Base-by-base conservation (phyloP, 768 basidiomycete species). In the Termitomyces sp. region DNA sequence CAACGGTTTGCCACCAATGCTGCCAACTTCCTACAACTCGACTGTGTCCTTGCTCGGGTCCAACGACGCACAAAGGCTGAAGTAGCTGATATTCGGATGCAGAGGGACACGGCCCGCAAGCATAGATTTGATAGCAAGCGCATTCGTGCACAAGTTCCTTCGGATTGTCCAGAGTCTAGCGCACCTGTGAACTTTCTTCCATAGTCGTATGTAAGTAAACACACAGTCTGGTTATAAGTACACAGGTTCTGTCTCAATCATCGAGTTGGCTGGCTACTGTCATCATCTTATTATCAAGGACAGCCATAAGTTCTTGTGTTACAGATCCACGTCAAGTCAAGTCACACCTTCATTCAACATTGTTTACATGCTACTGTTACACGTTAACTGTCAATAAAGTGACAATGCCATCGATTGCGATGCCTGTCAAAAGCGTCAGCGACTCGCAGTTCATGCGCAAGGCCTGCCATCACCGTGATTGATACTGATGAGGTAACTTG, bases 1-100 rank as follows among this genome's bases (percentile, higher is more conserved):
- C 82, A 84, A 54, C 88, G 86, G 60, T 98, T 92, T 70, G 94
- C 96, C 0, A 72, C 71, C 16, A 84, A 94, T 64, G 79, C 85
- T 57, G 76, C 78, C 22, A 93, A 98, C 70, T 98, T 94, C 68
- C 65, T 75, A 30, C 81, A 85, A 55, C 80, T 98, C 30, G 96
- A 98, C 71, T 75, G 71, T 38, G 80, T 95, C 28, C 80, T 98
- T 22, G 70, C 72, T 26, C 82, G 85, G 8, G 82, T 94, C 35
- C 74, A 72, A 61, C 75, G 82, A 45, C 70, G 69, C 45, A 78
- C 77, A 28, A 56, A 68, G 13, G 53, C 65, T 50, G 76, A 80
- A 56, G 66, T 72, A 4, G 59, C 65, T 13, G 51, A 59, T 6
- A 67, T 70, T 36, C 65, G 72, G 35, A 56, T 52, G 51, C 62